Conservation (phyloP, 2,329 filamentous ascomycete species). For the Ophiostoma quercus region DNA sequence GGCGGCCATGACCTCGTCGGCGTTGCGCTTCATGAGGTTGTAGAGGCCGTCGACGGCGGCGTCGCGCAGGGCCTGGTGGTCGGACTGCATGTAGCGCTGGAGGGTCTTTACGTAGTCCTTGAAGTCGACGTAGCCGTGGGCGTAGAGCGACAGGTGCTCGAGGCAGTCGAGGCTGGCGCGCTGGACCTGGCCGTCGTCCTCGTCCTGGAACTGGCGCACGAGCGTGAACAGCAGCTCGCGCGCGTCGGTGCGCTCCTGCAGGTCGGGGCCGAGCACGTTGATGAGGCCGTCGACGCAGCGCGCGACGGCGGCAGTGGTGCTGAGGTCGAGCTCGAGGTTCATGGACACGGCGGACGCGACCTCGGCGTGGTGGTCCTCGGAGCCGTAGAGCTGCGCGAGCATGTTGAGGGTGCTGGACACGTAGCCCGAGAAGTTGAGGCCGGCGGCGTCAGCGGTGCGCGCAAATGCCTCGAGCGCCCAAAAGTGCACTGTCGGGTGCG, state of each 20-base stretch:
- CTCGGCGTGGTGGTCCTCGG: slow-evolving; percentile 86
- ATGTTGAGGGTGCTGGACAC: slow-evolving; percentile 89
- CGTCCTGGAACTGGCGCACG: slow-evolving; percentile 73
- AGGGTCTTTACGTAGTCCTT: slow-evolving; percentile 74
- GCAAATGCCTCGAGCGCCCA: slow-evolving; percentile 90
- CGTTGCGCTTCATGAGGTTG: slow-evolving; percentile 90
- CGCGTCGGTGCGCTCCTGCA: slow-evolving; percentile 89
- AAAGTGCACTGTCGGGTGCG: slow-evolving; percentile 90
- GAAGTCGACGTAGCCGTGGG: slow-evolving; percentile 81
- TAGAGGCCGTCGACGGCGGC: slow-evolving; percentile 83
- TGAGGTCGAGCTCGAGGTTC: slow-evolving; percentile 80
- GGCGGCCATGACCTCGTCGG: slow-evolving; percentile 71
- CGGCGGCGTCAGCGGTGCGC: slow-evolving; percentile 83
- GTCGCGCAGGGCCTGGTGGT: slow-evolving; percentile 64
- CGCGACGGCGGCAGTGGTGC: slow-evolving; percentile 75
- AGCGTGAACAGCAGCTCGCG: slow-evolving; percentile 85
- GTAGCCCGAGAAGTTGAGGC: slow-evolving; percentile 84
- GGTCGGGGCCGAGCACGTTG: slow-evolving; percentile 90
- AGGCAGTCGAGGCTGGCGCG: slow-evolving; percentile 75
- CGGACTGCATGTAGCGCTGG: slow-evolving; percentile 69
- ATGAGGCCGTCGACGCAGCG: slow-evolving; percentile 92
- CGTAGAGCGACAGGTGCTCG: slow-evolving; percentile 89
- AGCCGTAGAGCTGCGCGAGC: slow-evolving; percentile 86
- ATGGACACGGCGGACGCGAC: slow-evolving; percentile 74
- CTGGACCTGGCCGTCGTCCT: slow-evolving; percentile 64